Percentiles rank a stretch among this genome's conserved stretches.
Evolutionary conservation across 2,329 filamentous ascomycete genomes (phyloP).

Genomic region (Plectosphaerella cucumerina): DNA sequence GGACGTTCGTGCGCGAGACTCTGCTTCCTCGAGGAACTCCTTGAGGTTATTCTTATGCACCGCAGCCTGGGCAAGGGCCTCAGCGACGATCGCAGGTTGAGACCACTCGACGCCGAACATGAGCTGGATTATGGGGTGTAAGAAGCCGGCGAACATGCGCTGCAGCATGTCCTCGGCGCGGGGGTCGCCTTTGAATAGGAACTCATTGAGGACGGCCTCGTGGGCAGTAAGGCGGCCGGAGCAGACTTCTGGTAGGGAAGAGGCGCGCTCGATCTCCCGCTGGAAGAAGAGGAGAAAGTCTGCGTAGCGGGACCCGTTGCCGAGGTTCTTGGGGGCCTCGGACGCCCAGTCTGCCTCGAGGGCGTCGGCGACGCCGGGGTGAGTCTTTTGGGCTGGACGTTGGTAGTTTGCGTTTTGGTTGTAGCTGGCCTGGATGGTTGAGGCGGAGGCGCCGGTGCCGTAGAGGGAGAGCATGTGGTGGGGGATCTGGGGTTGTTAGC

Average conservation of each 20-base stretch:
- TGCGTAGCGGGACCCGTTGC: constrained; percentile 59
- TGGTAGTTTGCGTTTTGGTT: constrained; percentile 65
- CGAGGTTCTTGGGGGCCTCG: constrained; percentile 54
- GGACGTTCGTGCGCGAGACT: constrained; percentile 36
- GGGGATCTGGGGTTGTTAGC: constrained; percentile 41
- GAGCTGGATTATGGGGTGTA: constrained; percentile 81
- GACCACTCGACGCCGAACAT: constrained; percentile 80
- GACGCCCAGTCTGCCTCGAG: constrained; percentile 49
- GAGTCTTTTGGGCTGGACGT: constrained; percentile 40
- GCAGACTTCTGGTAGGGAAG: not conserved
- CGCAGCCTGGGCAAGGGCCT: constrained; percentile 72
- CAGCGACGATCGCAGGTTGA: constrained; percentile 76
- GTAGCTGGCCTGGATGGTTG: constrained; percentile 60
- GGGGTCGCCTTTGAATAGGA: constrained; percentile 64
- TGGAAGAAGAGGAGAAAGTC: constrained; percentile 78
- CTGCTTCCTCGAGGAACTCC: constrained; percentile 48
- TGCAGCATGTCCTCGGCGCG: constrained; percentile 64
- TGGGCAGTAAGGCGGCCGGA: constrained; percentile 43
- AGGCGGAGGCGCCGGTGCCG: constrained; percentile 63
- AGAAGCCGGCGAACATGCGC: constrained; percentile 63
- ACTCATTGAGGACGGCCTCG: constrained; percentile 57
- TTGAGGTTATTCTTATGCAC: constrained; percentile 59
- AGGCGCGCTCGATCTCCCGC: constrained; percentile 56
- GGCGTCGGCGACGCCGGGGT: constrained; percentile 46
- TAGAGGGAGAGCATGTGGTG: constrained; percentile 76